Evolutionary conservation across 345 rosid species (phyloP).

Genomic region (Mallotus nudiflorus): DNA sequence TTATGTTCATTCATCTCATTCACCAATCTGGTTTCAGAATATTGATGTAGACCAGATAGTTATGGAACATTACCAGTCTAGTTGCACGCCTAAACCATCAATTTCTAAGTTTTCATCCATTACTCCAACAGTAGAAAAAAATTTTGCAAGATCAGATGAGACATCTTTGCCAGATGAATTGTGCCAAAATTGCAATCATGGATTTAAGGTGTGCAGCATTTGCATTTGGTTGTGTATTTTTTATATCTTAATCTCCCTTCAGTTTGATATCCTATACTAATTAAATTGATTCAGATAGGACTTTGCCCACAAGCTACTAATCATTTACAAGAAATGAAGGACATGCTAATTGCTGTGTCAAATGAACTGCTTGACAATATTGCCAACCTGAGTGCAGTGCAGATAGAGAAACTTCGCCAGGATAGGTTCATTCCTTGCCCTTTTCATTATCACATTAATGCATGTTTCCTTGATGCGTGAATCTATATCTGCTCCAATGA

Average conservation of each 20-base stretch:
- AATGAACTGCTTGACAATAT: conserved; percentile 90
- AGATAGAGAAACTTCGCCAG: conserved; percentile 76
- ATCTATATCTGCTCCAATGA: conserved; percentile 10
- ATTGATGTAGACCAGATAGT: conserved; percentile 91
- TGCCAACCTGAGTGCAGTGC: conserved; percentile 53
- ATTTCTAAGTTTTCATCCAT: conserved; percentile 51
- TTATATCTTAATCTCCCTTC: conserved; percentile 18
- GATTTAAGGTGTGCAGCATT: conserved; percentile 50
- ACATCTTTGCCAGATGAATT: conserved; percentile 62
- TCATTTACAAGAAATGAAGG: conserved; percentile 90
- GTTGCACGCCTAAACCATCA: conserved; percentile 71
- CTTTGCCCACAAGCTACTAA: conserved; percentile 69
- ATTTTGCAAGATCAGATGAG: conserved; percentile 46
- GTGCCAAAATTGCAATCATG: conserved; percentile 73
- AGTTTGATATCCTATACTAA: conserved; percentile 30
- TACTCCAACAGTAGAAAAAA: conserved; percentile 49
- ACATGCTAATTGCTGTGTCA: conserved; percentile 71
- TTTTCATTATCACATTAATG: conserved; percentile 7
- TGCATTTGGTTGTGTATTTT: conserved; percentile 3
- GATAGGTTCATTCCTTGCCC: conserved; percentile 56
- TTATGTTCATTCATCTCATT: conserved; percentile 10
- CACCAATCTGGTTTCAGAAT: conserved; percentile 49
- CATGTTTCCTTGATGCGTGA: neutral
- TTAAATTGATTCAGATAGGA: conserved; percentile 66
- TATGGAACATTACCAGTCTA: conserved; percentile 80